These are phyloP conservation scores for Leccinum pachyderme DNA, from an alignment of 1,284 basidiomycete genomes.

Conservation along the genomic window DNA sequence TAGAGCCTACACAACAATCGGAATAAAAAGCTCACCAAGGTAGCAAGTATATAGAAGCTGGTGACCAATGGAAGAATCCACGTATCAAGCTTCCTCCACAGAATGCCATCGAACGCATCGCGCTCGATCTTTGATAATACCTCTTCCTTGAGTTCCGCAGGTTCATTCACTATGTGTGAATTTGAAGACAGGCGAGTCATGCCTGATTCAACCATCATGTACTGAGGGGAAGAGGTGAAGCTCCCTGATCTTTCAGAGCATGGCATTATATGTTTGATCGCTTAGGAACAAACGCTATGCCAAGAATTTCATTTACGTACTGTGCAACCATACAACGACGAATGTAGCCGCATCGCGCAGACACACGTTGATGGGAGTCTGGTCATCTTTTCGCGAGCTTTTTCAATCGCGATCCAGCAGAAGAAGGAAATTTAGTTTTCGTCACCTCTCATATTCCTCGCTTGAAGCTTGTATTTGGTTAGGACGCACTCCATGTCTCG, in stretches of 20 bases:
- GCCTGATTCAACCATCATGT: neutral
- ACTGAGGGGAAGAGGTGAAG: neutral
- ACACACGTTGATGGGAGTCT: too few species aligned
- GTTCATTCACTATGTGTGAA: neutral
- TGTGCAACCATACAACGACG: neutral
- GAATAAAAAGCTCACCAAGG: conserved; percentile 39
- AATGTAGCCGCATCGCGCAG: too few species aligned
- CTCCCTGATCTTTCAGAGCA: neutral
- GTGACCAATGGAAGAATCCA: conserved; percentile 50
- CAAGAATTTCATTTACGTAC: neutral
- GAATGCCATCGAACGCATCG: conserved; percentile 30
- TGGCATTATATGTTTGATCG: neutral
- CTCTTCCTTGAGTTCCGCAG: conserved; percentile 6
- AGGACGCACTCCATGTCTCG: too few species aligned
- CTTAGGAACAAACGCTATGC: neutral
- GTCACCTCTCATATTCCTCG: too few species aligned
- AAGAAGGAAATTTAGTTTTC: too few species aligned
- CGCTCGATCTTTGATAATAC: conserved; percentile 8
- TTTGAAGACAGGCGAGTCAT: neutral
- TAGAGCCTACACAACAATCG: neutral
- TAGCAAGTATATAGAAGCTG: conserved; percentile 48
- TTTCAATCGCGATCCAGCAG: too few species aligned
- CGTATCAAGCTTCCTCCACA: conserved; percentile 50
- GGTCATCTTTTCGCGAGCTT: too few species aligned
- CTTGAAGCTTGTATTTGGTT: too few species aligned